Conservation (phyloP, 495 filamentous ascomycete species). For the Cryomyces minteri region DNA sequence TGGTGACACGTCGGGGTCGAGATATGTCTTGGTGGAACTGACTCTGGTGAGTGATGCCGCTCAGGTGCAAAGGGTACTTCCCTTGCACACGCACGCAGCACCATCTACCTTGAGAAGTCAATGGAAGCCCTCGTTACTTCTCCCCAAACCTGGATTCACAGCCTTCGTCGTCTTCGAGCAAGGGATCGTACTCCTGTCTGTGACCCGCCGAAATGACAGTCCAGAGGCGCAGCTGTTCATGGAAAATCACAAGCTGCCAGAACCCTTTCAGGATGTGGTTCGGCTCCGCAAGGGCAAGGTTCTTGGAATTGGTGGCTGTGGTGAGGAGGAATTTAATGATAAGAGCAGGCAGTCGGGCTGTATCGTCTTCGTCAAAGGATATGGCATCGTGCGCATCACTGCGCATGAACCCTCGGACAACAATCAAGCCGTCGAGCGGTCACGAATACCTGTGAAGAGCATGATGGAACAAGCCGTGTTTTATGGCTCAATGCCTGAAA, state of each 20-base stretch:
- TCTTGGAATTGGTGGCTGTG: slow-evolving; percentile 36
- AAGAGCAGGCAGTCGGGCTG: slow-evolving; percentile 36
- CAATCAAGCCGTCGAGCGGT: slow-evolving; percentile 20
- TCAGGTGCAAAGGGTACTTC: slow-evolving; percentile 33
- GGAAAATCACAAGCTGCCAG: slow-evolving; percentile 36
- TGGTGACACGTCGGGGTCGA: slow-evolving; percentile 1
- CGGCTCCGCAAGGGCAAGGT: slow-evolving; percentile 51
- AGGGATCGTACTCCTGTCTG: slow-evolving; percentile 57
- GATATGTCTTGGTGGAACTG: slow-evolving; percentile 24
- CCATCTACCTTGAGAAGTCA: slow-evolving; percentile 21
- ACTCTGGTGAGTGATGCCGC: slow-evolving; percentile 10
- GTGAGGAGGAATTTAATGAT: slow-evolving; percentile 21
- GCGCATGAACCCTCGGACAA: slow-evolving; percentile 27
- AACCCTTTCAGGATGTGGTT: slow-evolving; percentile 66
- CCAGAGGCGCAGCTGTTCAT: slow-evolving; percentile 52
- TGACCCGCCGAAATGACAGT: slow-evolving; percentile 36
- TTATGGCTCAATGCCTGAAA: slow-evolving; percentile 61
- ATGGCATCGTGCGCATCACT: slow-evolving; percentile 63
- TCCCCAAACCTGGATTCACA: slow-evolving; percentile 56
- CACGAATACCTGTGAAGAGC: slow-evolving; percentile 51
- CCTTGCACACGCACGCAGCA: slow-evolving; percentile 41
- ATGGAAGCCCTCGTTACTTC: slow-evolving; percentile 47
- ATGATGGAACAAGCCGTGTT: slow-evolving; percentile 92
- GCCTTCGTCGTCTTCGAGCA: slow-evolving; percentile 70
- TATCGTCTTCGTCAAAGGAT: slow-evolving; percentile 58